A percentile compares a stretch with the other conserved stretches of the same genome.
Evolutionary conservation across 768 basidiomycete species (phyloP).

Genomic region (Clavulina sp.): DNA sequence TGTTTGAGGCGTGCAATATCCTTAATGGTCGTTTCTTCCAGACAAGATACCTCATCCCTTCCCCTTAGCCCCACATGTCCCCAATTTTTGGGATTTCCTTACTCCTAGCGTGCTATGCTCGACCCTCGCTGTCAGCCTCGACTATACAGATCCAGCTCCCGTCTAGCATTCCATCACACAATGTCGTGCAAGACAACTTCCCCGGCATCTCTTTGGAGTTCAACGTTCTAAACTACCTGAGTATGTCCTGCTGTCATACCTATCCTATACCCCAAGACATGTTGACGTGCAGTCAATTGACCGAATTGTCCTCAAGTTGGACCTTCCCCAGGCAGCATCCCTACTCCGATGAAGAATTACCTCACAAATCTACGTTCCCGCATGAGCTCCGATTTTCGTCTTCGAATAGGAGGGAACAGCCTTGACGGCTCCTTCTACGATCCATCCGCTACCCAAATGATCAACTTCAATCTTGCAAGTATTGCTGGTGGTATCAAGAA

Average conservation of each 20-base stretch:
- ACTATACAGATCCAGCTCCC: too few relatives aligned
- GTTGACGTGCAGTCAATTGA: too few relatives aligned
- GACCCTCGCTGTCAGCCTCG: too few relatives aligned
- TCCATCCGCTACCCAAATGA: conserved; percentile 6
- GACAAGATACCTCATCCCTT: too few relatives aligned
- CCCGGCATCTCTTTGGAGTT: conserved; percentile 9
- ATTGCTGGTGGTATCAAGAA: conserved; percentile 7
- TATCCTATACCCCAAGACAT: too few relatives aligned
- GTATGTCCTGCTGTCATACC: too few relatives aligned
- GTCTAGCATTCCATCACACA: conserved; percentile 5
- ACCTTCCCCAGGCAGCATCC: conserved; percentile 6
- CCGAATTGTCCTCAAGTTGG: too few relatives aligned
- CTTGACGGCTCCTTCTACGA: conserved; percentile 9
- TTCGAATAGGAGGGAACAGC: conserved; percentile 11
- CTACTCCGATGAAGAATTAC: conserved; percentile 6
- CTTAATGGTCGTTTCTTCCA: too few relatives aligned
- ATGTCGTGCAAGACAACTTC: conserved; percentile 9
- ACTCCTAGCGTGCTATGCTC: too few relatives aligned
- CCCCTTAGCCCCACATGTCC: too few relatives aligned
- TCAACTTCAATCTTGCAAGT: conserved; percentile 3
- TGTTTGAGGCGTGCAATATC: too few relatives aligned
- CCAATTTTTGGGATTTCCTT: too few relatives aligned
- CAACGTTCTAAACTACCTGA: conserved; percentile 7
- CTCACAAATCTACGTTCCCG: conserved; percentile 6
- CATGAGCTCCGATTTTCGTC: conserved; percentile 6